Evolutionary conservation across 73 alveolate species (phyloP).

Genomic region (Tetrahymena elliotti): DNA sequence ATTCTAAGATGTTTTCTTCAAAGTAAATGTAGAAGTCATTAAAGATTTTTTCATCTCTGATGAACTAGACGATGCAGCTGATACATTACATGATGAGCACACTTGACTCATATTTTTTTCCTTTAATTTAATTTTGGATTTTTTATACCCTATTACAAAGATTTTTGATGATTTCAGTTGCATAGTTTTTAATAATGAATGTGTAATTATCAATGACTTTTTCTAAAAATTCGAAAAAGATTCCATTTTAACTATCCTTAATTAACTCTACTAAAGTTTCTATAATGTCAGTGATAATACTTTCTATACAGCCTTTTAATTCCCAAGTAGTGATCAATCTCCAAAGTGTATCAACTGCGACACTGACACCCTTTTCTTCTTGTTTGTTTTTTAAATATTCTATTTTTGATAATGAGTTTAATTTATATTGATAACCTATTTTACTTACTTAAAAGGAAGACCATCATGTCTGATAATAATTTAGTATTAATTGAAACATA

Average conservation of each 20-base stretch:
- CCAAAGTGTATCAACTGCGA: not conserved
- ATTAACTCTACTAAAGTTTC: not conserved
- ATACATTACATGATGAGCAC: not conserved
- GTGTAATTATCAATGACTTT: not conserved
- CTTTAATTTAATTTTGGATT: not conserved
- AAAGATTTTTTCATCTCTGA: not conserved
- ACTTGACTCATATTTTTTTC: not conserved
- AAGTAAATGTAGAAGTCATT: not conserved
- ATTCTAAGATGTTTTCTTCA: not conserved
- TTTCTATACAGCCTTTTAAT: not conserved
- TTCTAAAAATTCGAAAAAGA: not conserved
- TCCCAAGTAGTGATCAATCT: not conserved
- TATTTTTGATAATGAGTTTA: not conserved
- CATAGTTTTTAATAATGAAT: not conserved
- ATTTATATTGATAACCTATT: not conserved
- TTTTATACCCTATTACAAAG: not conserved
- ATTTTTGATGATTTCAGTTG: not conserved
- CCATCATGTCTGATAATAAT: not conserved
- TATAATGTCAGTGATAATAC: not conserved
- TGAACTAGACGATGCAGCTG: not conserved
- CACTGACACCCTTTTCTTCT: not conserved
- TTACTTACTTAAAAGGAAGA: not conserved
- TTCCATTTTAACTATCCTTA: not conserved
- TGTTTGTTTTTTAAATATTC: not conserved
- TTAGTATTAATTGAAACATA: not conserved